A percentile compares a stretch with the other conserved stretches of the same genome.
These are phyloP conservation scores for Aureobasidium namibiae DNA, from an alignment of 2,329 filamentous ascomycete species.

Conservation along the genomic window DNA sequence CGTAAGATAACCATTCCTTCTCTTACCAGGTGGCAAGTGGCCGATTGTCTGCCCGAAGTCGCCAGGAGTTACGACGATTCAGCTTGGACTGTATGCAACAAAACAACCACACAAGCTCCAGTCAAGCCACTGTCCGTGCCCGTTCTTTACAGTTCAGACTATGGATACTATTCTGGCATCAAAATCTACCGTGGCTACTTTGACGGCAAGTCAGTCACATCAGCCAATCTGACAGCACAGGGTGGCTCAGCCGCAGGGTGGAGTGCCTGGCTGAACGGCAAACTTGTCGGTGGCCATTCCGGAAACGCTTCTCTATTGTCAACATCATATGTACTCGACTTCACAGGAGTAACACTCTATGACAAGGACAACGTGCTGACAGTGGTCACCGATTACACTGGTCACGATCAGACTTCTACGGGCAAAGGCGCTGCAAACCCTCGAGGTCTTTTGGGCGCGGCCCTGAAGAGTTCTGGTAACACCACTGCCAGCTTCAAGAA, in stretches of 20 bases:
- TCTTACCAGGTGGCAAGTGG: conserved; percentile 38
- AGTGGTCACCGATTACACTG: conserved; percentile 53
- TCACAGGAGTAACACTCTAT: conserved; percentile 39
- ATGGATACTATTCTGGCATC: conserved; percentile 34
- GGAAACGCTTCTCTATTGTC: conserved; percentile 38
- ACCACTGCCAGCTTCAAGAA: conserved; percentile 35
- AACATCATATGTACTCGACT: conserved; percentile 39
- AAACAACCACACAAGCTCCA: conserved; percentile 27
- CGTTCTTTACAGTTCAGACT: conserved; percentile 34
- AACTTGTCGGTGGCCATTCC: conserved; percentile 47
- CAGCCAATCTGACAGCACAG: conserved; percentile 37
- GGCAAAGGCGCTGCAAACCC: conserved; percentile 43
- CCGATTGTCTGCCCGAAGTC: conserved; percentile 43
- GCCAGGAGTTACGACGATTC: conserved; percentile 36
- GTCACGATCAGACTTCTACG: conserved; percentile 46
- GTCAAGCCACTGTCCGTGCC: conserved; percentile 31
- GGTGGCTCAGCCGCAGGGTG: conserved; percentile 48
- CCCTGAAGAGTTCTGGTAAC: conserved; percentile 28
- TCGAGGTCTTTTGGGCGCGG: conserved; percentile 46
- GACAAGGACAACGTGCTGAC: conserved; percentile 41
- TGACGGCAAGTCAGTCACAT: conserved; percentile 31
- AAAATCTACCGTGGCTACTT: conserved; percentile 36
- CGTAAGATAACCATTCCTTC: conserved; percentile 30
- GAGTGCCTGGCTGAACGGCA: conserved; percentile 50
- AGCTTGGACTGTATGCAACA: conserved; percentile 36